Evolutionary conservation across 176 grass and related monocot species (phyloP), one percentile per base, ranked within the genome.

Genomic region (Ensete glaucum): DNA sequence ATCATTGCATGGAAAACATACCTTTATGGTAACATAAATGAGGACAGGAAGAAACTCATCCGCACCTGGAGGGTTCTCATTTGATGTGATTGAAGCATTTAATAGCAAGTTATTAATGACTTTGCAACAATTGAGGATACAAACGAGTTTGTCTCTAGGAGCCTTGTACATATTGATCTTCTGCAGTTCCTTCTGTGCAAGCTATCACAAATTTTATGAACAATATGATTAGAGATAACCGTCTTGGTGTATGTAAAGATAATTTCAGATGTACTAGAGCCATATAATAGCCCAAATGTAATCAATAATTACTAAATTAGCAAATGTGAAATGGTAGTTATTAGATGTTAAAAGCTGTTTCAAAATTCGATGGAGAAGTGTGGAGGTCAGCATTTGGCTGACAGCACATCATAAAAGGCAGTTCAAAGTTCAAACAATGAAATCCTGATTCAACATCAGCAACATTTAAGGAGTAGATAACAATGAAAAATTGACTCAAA

Each of bases 141-240:
- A 94, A 56, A 89, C 78, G 72, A 98, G 84, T 72, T 98, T 98
- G 83, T 94, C 95, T 69, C 95, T 91, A 79, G 95, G 95, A 69
- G 95, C 95, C 81, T 94, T 98, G 75, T 89, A 93, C 88, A 91
- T 81, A 69, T 98, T 94, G 73, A 98, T 98, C 88, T 98, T 98
- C 54, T 98, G 95, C 68, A 98, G 73, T 82, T 93, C 95, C 78
- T 98, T 98, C 69, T 93, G 90, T 9, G 90, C 95, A 79, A 98
- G 90, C 95, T 98, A 76, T 43, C 74, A 88, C 74, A 73, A 82
- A 13, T 64, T 15, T 77, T 64, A 19, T 73, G 55, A 22, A 82
- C 20, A 79, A 52, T 49, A 43, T 43, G 34, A 43, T 43, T 43
- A 43, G 34, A 43, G 34, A 43, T 43, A 43, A 43, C 34, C 34